These are phyloP conservation scores for Cystobasidium sp. DNA, from an alignment of 1,284 basidiomycete genomes.

Conservation along the genomic window DNA sequence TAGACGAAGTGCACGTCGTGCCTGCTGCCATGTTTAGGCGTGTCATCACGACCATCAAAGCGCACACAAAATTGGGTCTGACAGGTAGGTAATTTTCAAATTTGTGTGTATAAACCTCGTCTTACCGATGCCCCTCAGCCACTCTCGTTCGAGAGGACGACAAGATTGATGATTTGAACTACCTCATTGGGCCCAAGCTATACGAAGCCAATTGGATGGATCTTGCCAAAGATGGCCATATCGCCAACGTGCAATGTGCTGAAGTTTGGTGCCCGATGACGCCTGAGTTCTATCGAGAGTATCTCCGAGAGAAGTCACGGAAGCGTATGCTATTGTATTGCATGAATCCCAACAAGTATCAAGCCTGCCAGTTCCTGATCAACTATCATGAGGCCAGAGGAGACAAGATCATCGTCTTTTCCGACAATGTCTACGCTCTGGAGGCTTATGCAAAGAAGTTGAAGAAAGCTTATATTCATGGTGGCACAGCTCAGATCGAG, in stretches of 20 bases:
- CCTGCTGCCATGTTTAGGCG: conserved; percentile 95
- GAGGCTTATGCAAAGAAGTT: conserved; percentile 96
- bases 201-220: conserved; percentile 99
- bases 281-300: conserved; percentile 99
- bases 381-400: conserved; percentile 97
- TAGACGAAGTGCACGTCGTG: conserved; percentile 97
- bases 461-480: conserved; percentile 94
- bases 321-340: conserved; percentile 97
- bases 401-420: conserved; percentile 99
- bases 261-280: conserved; percentile 99
- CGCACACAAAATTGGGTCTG: conserved; percentile 92
- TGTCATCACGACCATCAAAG: conserved; percentile 95
- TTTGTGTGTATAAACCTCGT: not conserved
- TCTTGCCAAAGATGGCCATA: conserved; percentile 97
- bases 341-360: conserved; percentile 99
- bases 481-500: conserved; percentile 92
- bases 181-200: conserved; percentile 98
- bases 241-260: conserved; percentile 97
- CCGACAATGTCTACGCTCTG: conserved; percentile 95
- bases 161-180: conserved; percentile 97
- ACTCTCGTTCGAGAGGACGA: conserved; percentile 99
- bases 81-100: conserved; percentile 66
- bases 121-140: conserved; percentile 61
- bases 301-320: conserved; percentile 81
- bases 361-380: conserved; percentile 98